Base-by-base conservation (phyloP, 352 stramenopile species). In the Phytophthora cryptogea region DNA sequence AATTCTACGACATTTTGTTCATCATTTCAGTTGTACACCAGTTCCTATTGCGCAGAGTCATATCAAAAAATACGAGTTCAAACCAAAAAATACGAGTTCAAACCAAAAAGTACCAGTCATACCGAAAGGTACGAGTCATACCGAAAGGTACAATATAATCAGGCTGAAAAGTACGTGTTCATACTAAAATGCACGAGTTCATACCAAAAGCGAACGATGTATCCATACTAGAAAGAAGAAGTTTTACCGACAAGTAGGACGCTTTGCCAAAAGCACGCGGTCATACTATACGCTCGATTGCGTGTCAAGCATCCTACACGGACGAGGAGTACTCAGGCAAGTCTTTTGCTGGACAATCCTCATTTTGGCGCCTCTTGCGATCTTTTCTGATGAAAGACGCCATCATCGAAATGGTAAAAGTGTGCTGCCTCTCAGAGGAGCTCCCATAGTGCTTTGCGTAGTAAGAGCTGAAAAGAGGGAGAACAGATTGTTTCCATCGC, bases 51-150 rank as follows among this genome's bases (percentile, higher is more conserved):
- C 20, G 20, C 20, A 23, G 20, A 23, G 20, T 23, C 32, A 54
- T 32, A 54, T 31, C 46, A 23, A 23, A 23, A 23, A 23, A 2
- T 23, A 23, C 20, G 20, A 23, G 20, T 54, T n/a, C 5, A 23
- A 33, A 44, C 9, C n/a, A 41, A 42, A 52, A 52, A 28, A 2
- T 23, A 23, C 20, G 20, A 23, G 20, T 54, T n/a, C 5, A 23
- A 33, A 44, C 9, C n/a, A 41, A 42, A 52, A 52, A 28, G 2
- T 23, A 23, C 20, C 2, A 23, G 20, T 23, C 20, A 1, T n/a
- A n/a, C n/a, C n/a, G n/a, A n/a, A n/a, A n/a, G n/a, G n/a, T 52
- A 52, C 45, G 47, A 20, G 16, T 54, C 35, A 54, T 33, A 54
- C 47, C 33, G 23, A 36, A 41, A 41, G 30, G n/a, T 52, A 52